These are phyloP conservation scores for Anthracocystis walkeri DNA, from an alignment of 1,284 basidiomycete species.

Conservation along the genomic window DNA sequence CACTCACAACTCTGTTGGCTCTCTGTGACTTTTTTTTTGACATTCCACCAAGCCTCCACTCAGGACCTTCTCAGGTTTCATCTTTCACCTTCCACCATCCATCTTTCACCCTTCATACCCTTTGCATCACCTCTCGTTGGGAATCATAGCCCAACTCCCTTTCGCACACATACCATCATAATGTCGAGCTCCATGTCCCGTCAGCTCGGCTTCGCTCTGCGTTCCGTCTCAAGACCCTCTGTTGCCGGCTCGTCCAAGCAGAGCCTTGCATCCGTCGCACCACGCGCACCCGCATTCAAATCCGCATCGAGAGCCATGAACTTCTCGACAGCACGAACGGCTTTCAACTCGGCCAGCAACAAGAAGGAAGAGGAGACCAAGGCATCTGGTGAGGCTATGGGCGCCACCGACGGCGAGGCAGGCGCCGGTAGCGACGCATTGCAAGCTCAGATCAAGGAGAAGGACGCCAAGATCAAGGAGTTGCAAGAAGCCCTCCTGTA, in stretches of 20 bases:
- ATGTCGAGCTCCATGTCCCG: constrained; percentile 48
- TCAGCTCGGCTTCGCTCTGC: constrained; percentile 36
- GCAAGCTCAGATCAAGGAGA: constrained; percentile 64
- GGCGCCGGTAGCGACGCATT: constrained; percentile 29
- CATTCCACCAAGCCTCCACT: constrained; percentile 9
- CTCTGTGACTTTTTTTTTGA: not conserved
- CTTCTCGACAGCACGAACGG: constrained; percentile 38
- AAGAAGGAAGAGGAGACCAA: constrained; percentile 54
- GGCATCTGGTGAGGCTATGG: constrained; percentile 55
- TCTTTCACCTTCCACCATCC: not conserved
- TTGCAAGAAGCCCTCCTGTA: constrained; percentile 66
- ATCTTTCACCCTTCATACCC: not conserved
- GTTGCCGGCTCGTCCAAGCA: constrained; percentile 42
- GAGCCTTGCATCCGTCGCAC: constrained; percentile 25
- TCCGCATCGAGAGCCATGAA: constrained; percentile 27
- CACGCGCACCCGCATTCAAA: constrained; percentile 15
- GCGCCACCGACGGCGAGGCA: constrained; percentile 44
- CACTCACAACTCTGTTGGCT: too few species aligned
- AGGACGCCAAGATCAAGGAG: constrained; percentile 68
- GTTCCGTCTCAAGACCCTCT: constrained; percentile 32
- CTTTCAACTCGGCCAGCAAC: constrained; percentile 31
- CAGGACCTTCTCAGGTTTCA: not conserved
- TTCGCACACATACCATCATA: not conserved
- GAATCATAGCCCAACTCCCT: not conserved
- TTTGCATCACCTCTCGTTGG: constrained; percentile 1